Evolutionary conservation across 441 rosid genomes (phyloP).

Genomic region (Adansonia rubrostipa): DNA sequence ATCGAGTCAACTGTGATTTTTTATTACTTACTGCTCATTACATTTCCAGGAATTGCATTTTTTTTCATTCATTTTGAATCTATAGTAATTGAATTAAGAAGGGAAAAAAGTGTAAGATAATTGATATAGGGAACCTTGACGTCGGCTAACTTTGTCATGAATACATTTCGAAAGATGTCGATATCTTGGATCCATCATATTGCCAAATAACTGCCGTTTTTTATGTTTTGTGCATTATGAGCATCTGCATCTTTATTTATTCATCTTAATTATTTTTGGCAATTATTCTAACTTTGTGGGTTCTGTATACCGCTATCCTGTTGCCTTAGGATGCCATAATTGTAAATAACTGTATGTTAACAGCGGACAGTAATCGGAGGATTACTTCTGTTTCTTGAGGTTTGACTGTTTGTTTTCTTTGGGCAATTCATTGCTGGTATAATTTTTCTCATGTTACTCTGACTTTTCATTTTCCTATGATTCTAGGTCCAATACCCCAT

Average conservation of each 20-base stretch:
- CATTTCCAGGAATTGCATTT: neutral
- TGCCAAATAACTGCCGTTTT: neutral
- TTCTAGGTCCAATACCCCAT: too few relatives aligned
- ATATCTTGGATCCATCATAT: neutral
- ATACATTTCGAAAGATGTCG: neutral
- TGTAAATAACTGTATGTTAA: neutral
- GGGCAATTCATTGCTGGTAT: too few relatives aligned
- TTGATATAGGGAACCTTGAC: neutral
- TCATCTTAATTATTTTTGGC: neutral
- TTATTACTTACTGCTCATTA: too few relatives aligned
- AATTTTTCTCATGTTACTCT: neutral
- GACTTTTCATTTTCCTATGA: too few relatives aligned
- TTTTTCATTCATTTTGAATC: neutral
- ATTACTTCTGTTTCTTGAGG: neutral
- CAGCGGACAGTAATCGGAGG: neutral
- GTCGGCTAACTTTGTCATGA: too few relatives aligned
- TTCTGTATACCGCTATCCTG: neutral
- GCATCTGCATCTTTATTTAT: neutral
- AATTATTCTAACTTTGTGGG: neutral
- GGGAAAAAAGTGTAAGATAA: too few relatives aligned
- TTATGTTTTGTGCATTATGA: neutral
- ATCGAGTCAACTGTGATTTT: neutral
- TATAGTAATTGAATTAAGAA: neutral
- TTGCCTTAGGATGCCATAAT: neutral
- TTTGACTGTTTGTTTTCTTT: too few relatives aligned